Evolutionary conservation across 1,284 basidiomycete genomes (phyloP).

Genomic region (Apiotrichum sp.): DNA sequence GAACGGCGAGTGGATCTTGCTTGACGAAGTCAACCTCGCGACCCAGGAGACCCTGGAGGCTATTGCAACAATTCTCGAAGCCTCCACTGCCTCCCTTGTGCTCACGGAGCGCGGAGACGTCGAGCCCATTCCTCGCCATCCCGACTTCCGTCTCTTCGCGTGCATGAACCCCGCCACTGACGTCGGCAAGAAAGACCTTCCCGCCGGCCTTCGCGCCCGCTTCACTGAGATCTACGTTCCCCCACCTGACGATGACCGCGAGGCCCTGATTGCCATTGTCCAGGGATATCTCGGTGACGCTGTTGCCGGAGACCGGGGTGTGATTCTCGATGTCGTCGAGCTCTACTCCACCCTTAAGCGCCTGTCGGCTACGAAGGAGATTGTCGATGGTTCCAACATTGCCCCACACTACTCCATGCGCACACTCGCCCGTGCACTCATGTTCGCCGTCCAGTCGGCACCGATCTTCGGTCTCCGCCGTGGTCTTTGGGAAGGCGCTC

Average conservation of each 20-base stretch:
- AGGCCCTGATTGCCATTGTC: slow-evolving; percentile 83
- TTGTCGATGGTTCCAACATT: slow-evolving; percentile 91
- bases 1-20: slow-evolving; percentile 86
- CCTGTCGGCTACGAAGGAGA: slow-evolving; percentile 69
- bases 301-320: slow-evolving; percentile 77
- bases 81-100: slow-evolving; percentile 80
- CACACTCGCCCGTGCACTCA: slow-evolving; percentile 84
- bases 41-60: slow-evolving; percentile 93
- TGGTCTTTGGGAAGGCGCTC: slow-evolving; percentile 88
- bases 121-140: slow-evolving; percentile 83
- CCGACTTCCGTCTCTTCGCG: slow-evolving; percentile 92
- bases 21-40: slow-evolving; percentile 96
- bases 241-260: slow-evolving; percentile 84
- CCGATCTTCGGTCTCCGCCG: slow-evolving; percentile 73
- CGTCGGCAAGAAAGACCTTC: slow-evolving; percentile 95
- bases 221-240: slow-evolving; percentile 96
- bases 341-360: slow-evolving; percentile 80
- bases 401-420: slow-evolving; percentile 98
- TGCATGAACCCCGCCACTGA: slow-evolving; percentile 99
- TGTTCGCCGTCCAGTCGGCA: slow-evolving; percentile 80
- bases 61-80: slow-evolving; percentile 76
- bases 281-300: slow-evolving; percentile 82
- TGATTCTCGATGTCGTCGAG: slow-evolving; percentile 85
- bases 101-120: slow-evolving; percentile 90
- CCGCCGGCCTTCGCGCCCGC: slow-evolving; percentile 77